Evolutionary conservation across 805 yeast species (phyloP).

Genomic region (Candida dajiaensis): DNA sequence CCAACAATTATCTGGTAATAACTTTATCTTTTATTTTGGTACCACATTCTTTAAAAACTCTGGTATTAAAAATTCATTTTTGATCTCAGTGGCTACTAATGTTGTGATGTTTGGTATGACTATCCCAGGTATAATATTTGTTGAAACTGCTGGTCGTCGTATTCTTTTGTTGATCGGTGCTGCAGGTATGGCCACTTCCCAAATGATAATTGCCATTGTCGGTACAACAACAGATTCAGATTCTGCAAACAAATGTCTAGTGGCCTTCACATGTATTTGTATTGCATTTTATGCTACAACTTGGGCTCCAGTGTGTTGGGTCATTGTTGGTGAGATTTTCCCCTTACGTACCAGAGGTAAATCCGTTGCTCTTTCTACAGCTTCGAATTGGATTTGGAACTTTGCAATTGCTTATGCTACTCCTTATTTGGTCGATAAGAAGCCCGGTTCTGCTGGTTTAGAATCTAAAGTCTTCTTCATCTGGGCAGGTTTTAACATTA

Average conservation of each 20-base stretch:
- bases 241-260: conserved; percentile 38
- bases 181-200: conserved; percentile 52
- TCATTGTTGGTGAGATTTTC: conserved; percentile 50
- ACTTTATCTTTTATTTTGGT: conserved; percentile 65
- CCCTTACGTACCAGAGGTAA: conserved; percentile 70
- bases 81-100: conserved; percentile 35
- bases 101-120: conserved; percentile 43
- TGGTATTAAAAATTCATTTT: conserved; percentile 42
- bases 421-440: conserved; percentile 62
- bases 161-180: conserved; percentile 54
- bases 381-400: conserved; percentile 76
- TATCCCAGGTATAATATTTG: conserved; percentile 44
- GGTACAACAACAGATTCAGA: conserved; percentile 25
- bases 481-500: conserved; percentile 63
- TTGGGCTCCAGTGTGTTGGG: conserved; percentile 83
- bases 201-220: conserved; percentile 52
- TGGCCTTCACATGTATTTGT: conserved; percentile 50
- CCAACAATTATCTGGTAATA: conserved; percentile 68
- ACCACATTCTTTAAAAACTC: conserved; percentile 50
- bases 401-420: conserved; percentile 69
- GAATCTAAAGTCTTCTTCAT: conserved; percentile 65
- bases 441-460: conserved; percentile 51
- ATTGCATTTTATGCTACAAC: conserved; percentile 73
- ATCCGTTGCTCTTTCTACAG: conserved; percentile 65
- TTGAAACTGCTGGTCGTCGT: conserved; percentile 64